Conservation (phyloP, 768 basidiomycete genomes). For the Naematelia aurantialba region DNA sequence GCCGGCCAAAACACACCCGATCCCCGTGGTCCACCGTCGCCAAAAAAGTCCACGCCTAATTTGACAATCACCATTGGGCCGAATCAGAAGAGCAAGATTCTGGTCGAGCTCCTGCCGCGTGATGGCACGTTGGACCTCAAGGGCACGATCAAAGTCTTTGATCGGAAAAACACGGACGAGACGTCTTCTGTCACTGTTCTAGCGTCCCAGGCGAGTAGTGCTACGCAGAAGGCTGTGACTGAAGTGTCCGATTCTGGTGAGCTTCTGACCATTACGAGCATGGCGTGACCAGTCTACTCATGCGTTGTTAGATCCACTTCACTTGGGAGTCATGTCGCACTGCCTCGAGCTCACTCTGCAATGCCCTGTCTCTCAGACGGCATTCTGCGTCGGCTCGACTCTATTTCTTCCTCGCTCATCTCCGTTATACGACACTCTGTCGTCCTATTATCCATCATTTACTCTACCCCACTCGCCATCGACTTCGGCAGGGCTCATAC, state of each 20-base stretch:
- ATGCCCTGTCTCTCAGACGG: conserved; percentile 40
- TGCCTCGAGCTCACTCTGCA: conserved; percentile 38
- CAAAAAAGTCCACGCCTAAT: not conserved
- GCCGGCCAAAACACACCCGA: no score
- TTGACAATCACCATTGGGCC: conserved; percentile 27
- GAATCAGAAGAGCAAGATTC: conserved; percentile 37
- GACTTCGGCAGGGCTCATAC: conserved; percentile 52
- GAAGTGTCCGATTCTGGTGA: not conserved
- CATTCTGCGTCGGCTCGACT: conserved; percentile 48
- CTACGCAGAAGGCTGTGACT: not conserved
- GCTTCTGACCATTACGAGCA: not conserved
- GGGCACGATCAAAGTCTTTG: conserved; percentile 28
- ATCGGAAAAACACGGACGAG: conserved; percentile 44
- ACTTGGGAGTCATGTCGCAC: conserved; percentile 39
- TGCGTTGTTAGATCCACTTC: conserved; percentile 26
- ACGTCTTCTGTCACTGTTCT: conserved; percentile 13
- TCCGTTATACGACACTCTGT: conserved; percentile 14
- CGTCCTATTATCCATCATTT: conserved; percentile 29
- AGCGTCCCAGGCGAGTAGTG: not conserved
- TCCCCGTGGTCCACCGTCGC: not conserved
- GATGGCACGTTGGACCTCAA: not conserved
- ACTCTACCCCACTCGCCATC: not conserved
- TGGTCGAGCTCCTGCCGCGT: conserved; percentile 27
- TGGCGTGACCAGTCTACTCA: not conserved
- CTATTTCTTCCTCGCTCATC: conserved; percentile 43